Base-by-base conservation (phyloP, 1,284 basidiomycete species). In the Pisolithus thermaeus region DNA sequence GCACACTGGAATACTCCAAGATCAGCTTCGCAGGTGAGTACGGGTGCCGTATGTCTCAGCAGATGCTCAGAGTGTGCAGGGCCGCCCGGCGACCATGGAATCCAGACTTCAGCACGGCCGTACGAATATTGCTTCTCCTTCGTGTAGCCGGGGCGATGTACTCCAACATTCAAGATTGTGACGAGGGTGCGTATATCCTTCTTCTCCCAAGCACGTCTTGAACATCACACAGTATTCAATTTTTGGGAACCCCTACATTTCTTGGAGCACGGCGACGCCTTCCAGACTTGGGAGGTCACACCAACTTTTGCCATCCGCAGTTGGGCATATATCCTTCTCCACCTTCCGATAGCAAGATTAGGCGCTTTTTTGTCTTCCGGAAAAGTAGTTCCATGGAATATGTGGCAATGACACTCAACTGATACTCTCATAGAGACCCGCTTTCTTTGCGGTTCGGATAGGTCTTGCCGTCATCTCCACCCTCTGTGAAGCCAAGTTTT, bases 211-310 rank as follows among this genome's bases (percentile, higher is more conserved):
- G 7, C 20, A 48, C 22, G 2, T 22, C 30, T 39, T 54, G 23
- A 51, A 46, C 20, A 40, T 36, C 36, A 18, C 46, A n/a, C 58
- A 97, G 94, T 96, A 11, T 99, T 87, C 78, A 99, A 99, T 70
- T 99, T 97, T 70, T 99, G 92, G 92, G 97, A 99, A 65, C 96
- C 97, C 22, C 73, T 99, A 32, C 96, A 98, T 70, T 93, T 94
- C 70, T 75, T 95, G 49, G 80, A 84, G 57, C 75, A 84, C 57
- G 90, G 90, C 28, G 75, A 84, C 59, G 92, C 90, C 7, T 98
- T 99, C 69, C 94, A 99, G 71, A 98, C 97, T 1, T 99, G 97
- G 97, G 97, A 99, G 66, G 85, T 92, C 7, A 91, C 94, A 9
- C 94, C 97, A 6, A 72, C 81, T 52, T 97, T 88, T 65, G 86